These are phyloP conservation scores for Vitis rotundifolia DNA, from an alignment of 164 flowering plant genomes.

Conservation along the genomic window DNA sequence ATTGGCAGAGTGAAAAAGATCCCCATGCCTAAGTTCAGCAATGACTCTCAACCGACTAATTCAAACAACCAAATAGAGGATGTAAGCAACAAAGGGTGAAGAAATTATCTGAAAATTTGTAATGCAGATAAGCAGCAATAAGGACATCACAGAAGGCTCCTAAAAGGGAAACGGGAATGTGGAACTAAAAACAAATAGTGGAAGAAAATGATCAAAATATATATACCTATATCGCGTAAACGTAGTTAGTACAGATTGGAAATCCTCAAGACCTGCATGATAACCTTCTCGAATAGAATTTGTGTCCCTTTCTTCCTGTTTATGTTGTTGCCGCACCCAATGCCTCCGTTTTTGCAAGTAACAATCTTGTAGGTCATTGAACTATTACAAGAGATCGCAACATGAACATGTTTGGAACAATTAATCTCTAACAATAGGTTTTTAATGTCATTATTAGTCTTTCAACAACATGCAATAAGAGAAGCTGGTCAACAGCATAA, in stretches of 20 bases:
- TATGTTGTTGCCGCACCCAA: slow-evolving; percentile 35
- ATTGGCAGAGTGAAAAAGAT: slow-evolving; percentile 82
- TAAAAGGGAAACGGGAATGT: neutral
- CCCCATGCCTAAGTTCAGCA: slow-evolving; percentile 87
- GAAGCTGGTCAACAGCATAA: neutral
- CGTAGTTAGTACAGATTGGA: slow-evolving; percentile 69
- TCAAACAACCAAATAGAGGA: slow-evolving; percentile 11
- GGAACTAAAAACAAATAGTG: neutral
- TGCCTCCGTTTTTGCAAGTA: slow-evolving; percentile 81
- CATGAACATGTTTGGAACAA: neutral
- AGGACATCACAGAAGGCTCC: neutral
- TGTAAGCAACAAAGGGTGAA: neutral
- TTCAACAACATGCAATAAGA: neutral
- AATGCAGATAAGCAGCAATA: neutral
- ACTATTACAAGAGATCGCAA: slow-evolving; percentile 45
- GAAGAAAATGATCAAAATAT: neutral
- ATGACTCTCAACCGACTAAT: slow-evolving; percentile 78
- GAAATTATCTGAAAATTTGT: neutral
- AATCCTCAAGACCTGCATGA: slow-evolving; percentile 75
- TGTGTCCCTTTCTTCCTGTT: slow-evolving; percentile 40
- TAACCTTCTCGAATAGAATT: slow-evolving; percentile 54
- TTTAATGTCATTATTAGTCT: neutral
- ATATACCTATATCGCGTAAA: slow-evolving; percentile 79
- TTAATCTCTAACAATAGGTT: neutral
- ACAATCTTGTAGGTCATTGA: slow-evolving; percentile 90